Conservation (phyloP, 768 basidiomycete species). For the Mycena epipterygia region DNA sequence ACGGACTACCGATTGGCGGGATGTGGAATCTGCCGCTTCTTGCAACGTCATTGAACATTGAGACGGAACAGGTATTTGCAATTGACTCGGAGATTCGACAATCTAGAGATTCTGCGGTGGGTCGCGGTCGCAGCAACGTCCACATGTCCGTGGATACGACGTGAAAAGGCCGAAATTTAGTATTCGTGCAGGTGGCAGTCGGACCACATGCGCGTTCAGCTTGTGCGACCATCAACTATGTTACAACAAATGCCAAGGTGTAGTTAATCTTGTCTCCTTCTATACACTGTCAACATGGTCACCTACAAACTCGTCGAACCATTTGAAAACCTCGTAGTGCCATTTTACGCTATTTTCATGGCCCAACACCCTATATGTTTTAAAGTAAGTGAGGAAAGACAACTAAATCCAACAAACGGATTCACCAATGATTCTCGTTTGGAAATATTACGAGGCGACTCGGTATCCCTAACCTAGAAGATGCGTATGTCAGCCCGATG, state of each 20-base stretch:
- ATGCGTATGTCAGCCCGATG: conserved; percentile 41
- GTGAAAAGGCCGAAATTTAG: neutral
- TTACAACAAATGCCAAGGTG: too few relatives aligned
- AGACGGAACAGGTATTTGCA: neutral
- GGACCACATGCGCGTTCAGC: too few relatives aligned
- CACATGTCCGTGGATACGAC: neutral
- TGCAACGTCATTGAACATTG: neutral
- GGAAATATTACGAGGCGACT: conserved; percentile 88
- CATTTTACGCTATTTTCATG: conserved; percentile 89
- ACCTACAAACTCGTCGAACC: conserved; percentile 82
- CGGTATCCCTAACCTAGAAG: conserved; percentile 67
- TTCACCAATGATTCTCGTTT: conserved; percentile 86
- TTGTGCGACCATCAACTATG: too few relatives aligned
- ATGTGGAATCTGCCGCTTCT: neutral
- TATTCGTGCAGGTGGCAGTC: neutral
- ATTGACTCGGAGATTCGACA: neutral
- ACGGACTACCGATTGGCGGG: conserved; percentile 16
- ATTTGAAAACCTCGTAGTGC: conserved; percentile 94
- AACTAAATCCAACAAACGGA: too few relatives aligned
- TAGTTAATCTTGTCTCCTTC: too few relatives aligned
- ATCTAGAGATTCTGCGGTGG: neutral
- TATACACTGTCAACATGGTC: conserved; percentile 33
- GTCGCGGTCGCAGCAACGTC: too few relatives aligned
- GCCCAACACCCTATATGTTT: conserved; percentile 71
- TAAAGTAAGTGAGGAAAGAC: neutral